These are phyloP conservation scores for Arbutus unedo DNA, from an alignment of 148 eudicot species.

Conservation along the genomic window DNA sequence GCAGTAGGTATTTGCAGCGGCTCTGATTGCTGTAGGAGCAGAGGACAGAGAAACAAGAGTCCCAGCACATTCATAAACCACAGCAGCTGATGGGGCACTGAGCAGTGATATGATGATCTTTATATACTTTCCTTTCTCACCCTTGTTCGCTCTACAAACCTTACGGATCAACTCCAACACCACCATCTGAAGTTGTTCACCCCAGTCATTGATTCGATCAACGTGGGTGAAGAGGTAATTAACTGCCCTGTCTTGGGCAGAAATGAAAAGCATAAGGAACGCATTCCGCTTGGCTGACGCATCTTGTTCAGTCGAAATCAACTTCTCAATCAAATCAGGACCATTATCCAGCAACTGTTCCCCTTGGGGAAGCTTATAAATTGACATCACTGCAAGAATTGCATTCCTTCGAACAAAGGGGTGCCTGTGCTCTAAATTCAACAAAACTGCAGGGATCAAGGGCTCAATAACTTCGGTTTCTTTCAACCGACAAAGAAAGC, in stretches of 20 bases:
- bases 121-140: constrained; percentile 86
- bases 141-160: constrained; percentile 79
- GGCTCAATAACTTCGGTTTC: constrained; percentile 73
- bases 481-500: constrained; percentile 67
- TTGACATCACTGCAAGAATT: constrained; percentile 60
- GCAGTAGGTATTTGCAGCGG: constrained; percentile 91
- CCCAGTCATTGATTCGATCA: constrained; percentile 77
- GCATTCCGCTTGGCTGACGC: constrained; percentile 88
- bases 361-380: constrained; percentile 84
- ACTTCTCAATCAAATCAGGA: constrained; percentile 73
- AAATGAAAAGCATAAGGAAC: constrained; percentile 80
- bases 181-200: constrained; percentile 86
- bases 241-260: constrained; percentile 85
- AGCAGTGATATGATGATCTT: constrained; percentile 80
- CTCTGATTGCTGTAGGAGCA: constrained; percentile 90
- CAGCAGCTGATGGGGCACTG: constrained; percentile 81
- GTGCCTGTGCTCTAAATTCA: constrained; percentile 66
- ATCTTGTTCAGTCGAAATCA: constrained; percentile 65
- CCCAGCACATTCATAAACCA: constrained; percentile 82
- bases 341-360: constrained; percentile 65
- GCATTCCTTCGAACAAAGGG: constrained; percentile 78
- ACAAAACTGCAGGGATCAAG: constrained; percentile 62
- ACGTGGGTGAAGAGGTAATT: constrained; percentile 69
- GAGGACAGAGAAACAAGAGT: constrained; percentile 89
- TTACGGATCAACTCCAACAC: constrained; percentile 85